Evolutionary conservation across 768 basidiomycete species (phyloP).

Genomic region (Astraeus odoratus): DNA sequence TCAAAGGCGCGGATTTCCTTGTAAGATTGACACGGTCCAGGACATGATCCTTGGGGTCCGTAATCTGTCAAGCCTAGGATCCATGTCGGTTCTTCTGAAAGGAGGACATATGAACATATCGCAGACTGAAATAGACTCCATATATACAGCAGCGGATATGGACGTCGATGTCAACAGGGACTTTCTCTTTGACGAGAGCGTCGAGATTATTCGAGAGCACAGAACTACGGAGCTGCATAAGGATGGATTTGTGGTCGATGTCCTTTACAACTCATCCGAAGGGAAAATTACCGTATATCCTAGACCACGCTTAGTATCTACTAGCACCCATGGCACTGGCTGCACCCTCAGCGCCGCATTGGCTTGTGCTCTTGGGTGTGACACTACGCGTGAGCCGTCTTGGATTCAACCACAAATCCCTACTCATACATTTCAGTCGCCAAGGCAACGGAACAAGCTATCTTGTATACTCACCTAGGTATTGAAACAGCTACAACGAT

Average conservation of each 20-base stretch:
- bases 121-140: constrained; percentile 35
- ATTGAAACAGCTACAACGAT: constrained; percentile 64
- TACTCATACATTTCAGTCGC: constrained; percentile 32
- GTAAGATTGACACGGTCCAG: constrained; percentile 37
- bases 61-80: constrained; percentile 41
- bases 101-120: constrained; percentile 67
- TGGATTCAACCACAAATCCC: background rate
- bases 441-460: constrained; percentile 55
- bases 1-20: constrained; percentile 25
- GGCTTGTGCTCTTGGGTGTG: constrained; percentile 56
- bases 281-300: constrained; percentile 44
- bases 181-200: constrained; percentile 46
- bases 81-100: constrained; percentile 66
- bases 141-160: constrained; percentile 23
- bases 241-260: constrained; percentile 51
- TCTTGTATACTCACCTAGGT: constrained; percentile 65
- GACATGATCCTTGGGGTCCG: constrained; percentile 57
- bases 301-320: constrained; percentile 55
- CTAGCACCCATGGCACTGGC: constrained; percentile 86
- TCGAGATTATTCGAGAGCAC: constrained; percentile 48
- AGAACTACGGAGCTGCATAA: background rate
- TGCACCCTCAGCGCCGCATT: constrained; percentile 88
- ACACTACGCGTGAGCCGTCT: constrained; percentile 28
- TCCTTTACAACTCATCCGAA: constrained; percentile 38
- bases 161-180: constrained; percentile 36